Evolutionary conservation across 805 yeast genomes (phyloP), one percentile per base, ranked within the genome.

Genomic region (Ogataea corticis): DNA sequence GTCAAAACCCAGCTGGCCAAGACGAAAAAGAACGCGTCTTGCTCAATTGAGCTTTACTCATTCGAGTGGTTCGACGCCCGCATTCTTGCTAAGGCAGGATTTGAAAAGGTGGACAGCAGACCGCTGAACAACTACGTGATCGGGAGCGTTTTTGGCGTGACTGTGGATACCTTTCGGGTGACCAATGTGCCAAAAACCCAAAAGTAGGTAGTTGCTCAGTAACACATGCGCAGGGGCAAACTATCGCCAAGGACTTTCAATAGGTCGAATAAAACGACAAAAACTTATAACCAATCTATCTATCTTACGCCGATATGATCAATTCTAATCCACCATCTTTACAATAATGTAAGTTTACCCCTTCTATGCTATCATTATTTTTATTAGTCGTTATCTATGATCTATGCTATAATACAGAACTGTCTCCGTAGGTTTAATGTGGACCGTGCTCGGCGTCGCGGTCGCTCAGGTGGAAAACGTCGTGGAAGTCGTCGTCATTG

Each of bases 41-140:
- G 61, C 79, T n/a, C 52, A 67, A 61, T 77, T 25, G 80, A 81
- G 38, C 67, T 73, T 10, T 77, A 75, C 51, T 75, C 82, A 1
- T 77, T 82, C 49, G 87, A 84, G 57, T 46, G 49, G 2, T 59
- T 51, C 7, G 67, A 72, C 48, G 67, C 67, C 40, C 47, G 62
- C 3, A 54, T 72, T 1, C 66, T 81, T 43, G 59, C 52, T 29
- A 52, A 61, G 3, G 72, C 71, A 45, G 75, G 78, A 2, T 84
- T 81, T 58, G 64, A 59, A 35, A 57, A 65, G 39, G 61, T 73
- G 23, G 60, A 63, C 21, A 44, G 32, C 17, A 27, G 3, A 16
- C 41, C 21, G 33, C 31, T 45, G 7, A 25, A 41, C 10, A 47
- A 46, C 16, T 47, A 47, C 16, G 2, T 61, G 0, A 15, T 56